A percentile compares a stretch with the other conserved stretches of the same genome.
Conservation (phyloP, 202 grass and related monocot species). For the Brachypodium distachyon region DNA sequence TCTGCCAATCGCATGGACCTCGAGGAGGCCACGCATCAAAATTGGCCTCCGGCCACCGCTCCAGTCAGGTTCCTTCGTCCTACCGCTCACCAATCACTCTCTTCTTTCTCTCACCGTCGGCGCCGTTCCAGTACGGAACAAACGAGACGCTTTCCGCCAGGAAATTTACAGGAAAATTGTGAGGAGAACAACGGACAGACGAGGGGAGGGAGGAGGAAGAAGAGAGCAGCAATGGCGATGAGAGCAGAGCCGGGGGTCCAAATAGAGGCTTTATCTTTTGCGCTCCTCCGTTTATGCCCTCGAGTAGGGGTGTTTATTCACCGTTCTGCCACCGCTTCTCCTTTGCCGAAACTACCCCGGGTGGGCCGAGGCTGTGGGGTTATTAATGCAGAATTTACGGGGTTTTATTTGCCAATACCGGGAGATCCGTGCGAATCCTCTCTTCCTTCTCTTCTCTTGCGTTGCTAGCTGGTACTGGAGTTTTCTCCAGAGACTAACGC, state of each 20-base stretch:
- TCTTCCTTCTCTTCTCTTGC: constrained; percentile 31
- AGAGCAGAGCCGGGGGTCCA: constrained; percentile 44
- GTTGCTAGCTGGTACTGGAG: background rate
- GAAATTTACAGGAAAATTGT: constrained; percentile 21
- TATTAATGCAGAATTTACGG: background rate
- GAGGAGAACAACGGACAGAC: background rate
- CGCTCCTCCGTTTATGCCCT: constrained; percentile 21
- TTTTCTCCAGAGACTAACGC: background rate
- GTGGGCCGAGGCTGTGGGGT: background rate
- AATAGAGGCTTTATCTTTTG: constrained; percentile 61
- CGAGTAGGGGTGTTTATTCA: background rate
- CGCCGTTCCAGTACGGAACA: background rate
- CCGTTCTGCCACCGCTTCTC: constrained; percentile 15
- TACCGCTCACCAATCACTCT: constrained; percentile 10
- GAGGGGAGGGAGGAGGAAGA: background rate
- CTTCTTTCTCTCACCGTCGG: background rate
- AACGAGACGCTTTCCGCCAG: background rate
- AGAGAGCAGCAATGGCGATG: constrained; percentile 56
- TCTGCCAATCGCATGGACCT: constrained; percentile 41
- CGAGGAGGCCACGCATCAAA: constrained; percentile 53
- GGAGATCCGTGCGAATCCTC: constrained; percentile 13
- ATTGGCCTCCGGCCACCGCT: constrained; percentile 28
- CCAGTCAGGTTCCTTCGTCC: constrained; percentile 1
- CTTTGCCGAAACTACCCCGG: constrained; percentile 26
- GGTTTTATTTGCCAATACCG: background rate